Base-by-base conservation (phyloP, 208 protist genomes). In the Acanthamoeba divionensis region DNA sequence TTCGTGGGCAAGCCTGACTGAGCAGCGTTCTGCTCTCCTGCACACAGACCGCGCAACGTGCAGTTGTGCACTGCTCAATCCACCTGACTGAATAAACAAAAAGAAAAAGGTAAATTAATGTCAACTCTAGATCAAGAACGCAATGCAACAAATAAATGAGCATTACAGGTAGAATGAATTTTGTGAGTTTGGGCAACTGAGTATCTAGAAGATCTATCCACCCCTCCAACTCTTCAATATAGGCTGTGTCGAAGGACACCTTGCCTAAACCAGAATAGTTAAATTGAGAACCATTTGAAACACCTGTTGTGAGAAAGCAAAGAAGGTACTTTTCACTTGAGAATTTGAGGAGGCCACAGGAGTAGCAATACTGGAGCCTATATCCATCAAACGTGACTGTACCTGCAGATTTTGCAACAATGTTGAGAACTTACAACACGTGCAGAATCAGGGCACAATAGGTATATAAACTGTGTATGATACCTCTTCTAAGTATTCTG, bases 331-430 rank as follows among this genome's bases (percentile, higher is more conserved):
- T 29, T 77, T 77, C 66, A 54, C 44, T 29, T 36, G 33, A 36
- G 47, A 36, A 5, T 36, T 77, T 21, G 66, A 36, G 5, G 73
- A 83, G 12, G 44, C 48, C 0, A 77, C 6, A 1, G 92, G 92
- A 45, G 92, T 94, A 2, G 92, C 92, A 4, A 94, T 73, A 54
- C 91, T 52, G 21, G 92, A 71, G 12, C 92, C 92, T 6, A 94
- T 41, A 47, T 94, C 92, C 6, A 94, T 57, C 8, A 94, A 38
- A 13, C 73, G 67, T 33, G 75, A 92, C 69, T 94, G 92, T 29
- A 94, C 90, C 26, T 93, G 85, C 24, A 36, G 26, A 2, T 7
- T 18, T 75, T 13, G 29, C 31, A 7, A 24, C 65, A 29, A 83
- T 26, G 55, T 31, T 15, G 12, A 69, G 15, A 83, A 12, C 12